Percentiles rank a stretch among this genome's conserved stretches.
These are phyloP conservation scores for Secale cereale DNA, from an alignment of 176 grass and related monocot genomes.

Conservation along the genomic window DNA sequence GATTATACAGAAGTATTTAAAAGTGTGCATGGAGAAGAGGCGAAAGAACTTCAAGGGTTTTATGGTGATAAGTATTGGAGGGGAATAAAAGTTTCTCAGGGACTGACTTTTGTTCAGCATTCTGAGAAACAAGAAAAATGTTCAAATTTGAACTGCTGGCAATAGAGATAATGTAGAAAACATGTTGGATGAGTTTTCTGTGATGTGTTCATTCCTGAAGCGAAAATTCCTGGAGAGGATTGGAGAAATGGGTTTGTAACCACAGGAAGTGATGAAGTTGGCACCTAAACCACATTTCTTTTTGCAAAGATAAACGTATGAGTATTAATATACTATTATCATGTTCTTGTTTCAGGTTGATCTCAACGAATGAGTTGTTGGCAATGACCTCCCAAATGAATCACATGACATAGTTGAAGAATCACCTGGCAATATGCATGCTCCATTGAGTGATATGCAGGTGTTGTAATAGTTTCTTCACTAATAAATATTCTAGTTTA, in stretches of 20 bases:
- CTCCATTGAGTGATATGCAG: too few species aligned
- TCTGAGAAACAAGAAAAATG: neutral
- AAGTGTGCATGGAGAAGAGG: neutral
- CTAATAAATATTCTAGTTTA: too few species aligned
- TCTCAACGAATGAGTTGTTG: neutral
- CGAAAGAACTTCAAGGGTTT: neutral
- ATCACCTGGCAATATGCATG: neutral
- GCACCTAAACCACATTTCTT: neutral
- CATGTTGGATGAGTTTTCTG: neutral
- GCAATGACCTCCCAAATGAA: neutral
- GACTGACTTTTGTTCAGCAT: neutral
- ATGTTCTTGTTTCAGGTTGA: neutral
- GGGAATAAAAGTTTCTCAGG: neutral
- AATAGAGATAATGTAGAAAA: neutral
- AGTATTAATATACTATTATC: neutral
- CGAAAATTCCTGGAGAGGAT: neutral
- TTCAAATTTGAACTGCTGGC: neutral
- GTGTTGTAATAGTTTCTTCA: too few species aligned
- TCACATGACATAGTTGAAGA: neutral
- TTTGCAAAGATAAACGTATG: neutral
- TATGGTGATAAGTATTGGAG: constrained; percentile 2
- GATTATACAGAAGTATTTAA: neutral
- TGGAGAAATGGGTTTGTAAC: neutral
- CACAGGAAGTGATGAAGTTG: neutral
- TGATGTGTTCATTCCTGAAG: neutral